A percentile compares a stretch with the other conserved stretches of the same genome.
phyloP scores from a whole-genome alignment of 257 asterid genomes.

The Cinchona pubescens region DNA sequence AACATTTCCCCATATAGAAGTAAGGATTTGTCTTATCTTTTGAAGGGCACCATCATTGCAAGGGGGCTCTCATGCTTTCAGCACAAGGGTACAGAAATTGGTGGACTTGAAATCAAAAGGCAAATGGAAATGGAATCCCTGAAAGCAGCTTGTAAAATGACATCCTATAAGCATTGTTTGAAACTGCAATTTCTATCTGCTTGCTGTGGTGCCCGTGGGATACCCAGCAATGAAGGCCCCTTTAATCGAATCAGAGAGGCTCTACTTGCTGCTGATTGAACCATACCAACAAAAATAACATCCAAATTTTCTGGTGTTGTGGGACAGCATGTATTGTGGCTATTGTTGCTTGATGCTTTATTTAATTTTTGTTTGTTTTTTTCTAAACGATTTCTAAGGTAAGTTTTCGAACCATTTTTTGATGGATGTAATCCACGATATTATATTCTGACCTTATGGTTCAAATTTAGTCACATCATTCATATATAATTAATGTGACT shows the following conservation, averaged over 20 bases:
- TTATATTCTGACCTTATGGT: too few species aligned
- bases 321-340: constrained; percentile 32
- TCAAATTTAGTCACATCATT: too few species aligned
- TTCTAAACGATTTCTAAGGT: not conserved
- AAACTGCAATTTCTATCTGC: constrained; percentile 18
- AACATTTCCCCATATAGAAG: constrained; percentile 28
- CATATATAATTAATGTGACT: too few species aligned
- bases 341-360: constrained; percentile 13
- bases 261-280: constrained; percentile 22
- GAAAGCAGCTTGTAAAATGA: constrained; percentile 16
- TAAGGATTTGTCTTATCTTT: constrained; percentile 23
- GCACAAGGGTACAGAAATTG: constrained; percentile 19
- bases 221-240: constrained; percentile 37
- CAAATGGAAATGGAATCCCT: constrained; percentile 11
- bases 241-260: constrained; percentile 19
- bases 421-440: too few species aligned
- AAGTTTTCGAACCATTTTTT: too few species aligned
- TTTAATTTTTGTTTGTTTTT: not conserved
- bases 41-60: constrained; percentile 23
- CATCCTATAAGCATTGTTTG: constrained; percentile 11
- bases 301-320: constrained; percentile 46
- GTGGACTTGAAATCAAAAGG: constrained; percentile 19
- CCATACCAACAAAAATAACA: constrained; percentile 15
- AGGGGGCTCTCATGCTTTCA: constrained; percentile 17
- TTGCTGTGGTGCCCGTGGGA: constrained; percentile 27